Evolutionary conservation across 2,329 filamentous ascomycete genomes (phyloP).

Genomic region (Alternaria rosae): DNA sequence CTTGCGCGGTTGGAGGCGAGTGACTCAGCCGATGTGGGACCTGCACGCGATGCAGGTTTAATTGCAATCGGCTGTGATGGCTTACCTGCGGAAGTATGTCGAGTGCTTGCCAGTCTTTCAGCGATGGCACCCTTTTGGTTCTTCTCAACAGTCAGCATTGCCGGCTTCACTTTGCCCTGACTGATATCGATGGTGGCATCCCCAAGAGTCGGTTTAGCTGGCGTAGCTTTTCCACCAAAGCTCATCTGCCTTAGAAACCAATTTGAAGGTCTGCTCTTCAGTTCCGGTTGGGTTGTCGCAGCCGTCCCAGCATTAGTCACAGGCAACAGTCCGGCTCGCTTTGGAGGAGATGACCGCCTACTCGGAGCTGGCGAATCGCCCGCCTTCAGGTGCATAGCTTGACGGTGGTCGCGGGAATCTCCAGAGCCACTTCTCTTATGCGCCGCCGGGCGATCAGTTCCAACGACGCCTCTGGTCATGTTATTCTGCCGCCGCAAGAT

Average conservation of each 20-base stretch:
- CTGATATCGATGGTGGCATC: slow-evolving; percentile 45
- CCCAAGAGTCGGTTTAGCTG: slow-evolving; percentile 39
- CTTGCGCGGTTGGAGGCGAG: slow-evolving; percentile 36
- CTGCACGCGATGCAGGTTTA: slow-evolving; percentile 37
- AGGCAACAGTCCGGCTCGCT: slow-evolving; percentile 26
- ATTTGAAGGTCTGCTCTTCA: slow-evolving; percentile 33
- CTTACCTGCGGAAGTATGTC: slow-evolving; percentile 37
- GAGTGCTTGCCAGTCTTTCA: slow-evolving; percentile 47
- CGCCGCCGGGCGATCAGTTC: slow-evolving; percentile 19
- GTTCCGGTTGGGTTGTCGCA: slow-evolving; percentile 19
- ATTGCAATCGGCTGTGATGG: slow-evolving; percentile 51
- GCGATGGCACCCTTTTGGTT: slow-evolving; percentile 48
- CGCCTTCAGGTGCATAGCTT: slow-evolving; percentile 28
- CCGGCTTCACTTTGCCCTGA: slow-evolving; percentile 42
- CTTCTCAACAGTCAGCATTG: slow-evolving; percentile 45
- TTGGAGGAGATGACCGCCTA: slow-evolving; percentile 40
- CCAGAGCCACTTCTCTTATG: slow-evolving; percentile 37
- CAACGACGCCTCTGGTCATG: slow-evolving; percentile 16
- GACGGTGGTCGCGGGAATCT: slow-evolving; percentile 30
- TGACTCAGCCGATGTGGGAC: slow-evolving; percentile 30
- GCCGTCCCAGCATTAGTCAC: slow-evolving; percentile 7
- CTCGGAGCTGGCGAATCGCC: slow-evolving; percentile 40
- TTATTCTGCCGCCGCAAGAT: slow-evolving; percentile 39
- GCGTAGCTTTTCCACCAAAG: slow-evolving; percentile 43
- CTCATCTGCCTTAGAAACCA: slow-evolving; percentile 52